Evolutionary conservation across 306 rosid genomes (phyloP).

Genomic region (Alnus rubra): DNA sequence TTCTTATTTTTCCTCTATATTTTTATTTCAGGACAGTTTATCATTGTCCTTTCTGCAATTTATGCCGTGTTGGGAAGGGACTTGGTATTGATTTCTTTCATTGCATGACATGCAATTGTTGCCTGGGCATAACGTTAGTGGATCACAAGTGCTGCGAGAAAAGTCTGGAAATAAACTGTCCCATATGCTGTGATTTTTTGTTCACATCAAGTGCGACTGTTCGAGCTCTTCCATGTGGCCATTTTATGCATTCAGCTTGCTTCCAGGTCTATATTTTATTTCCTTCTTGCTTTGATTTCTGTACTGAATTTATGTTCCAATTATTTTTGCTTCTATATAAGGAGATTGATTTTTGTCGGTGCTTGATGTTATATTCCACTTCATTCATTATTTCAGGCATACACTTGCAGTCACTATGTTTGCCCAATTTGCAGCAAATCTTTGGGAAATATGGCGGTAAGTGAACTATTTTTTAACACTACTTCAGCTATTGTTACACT

Average conservation of each 20-base stretch:
- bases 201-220: slow-evolving; percentile 73
- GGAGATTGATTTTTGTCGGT: background rate
- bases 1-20: background rate
- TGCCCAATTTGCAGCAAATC: slow-evolving; percentile 39
- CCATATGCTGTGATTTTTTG: slow-evolving; percentile 74
- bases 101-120: slow-evolving; percentile 81
- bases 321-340: background rate
- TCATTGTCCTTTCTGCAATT: slow-evolving; percentile 78
- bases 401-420: slow-evolving; percentile 34
- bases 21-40: slow-evolving; percentile 52
- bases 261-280: slow-evolving; percentile 53
- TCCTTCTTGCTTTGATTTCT: slow-evolving; percentile 6
- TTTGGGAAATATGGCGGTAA: slow-evolving; percentile 41
- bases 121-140: slow-evolving; percentile 60
- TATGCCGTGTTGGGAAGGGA: slow-evolving; percentile 73
- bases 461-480: background rate
- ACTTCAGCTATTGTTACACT: background rate
- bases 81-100: slow-evolving; percentile 72
- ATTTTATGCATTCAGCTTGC: slow-evolving; percentile 85
- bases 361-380: slow-evolving; percentile 2
- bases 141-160: slow-evolving; percentile 71
- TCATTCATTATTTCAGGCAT: slow-evolving; percentile 23
- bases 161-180: slow-evolving; percentile 68
- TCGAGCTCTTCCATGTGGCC: slow-evolving; percentile 75
- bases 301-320: slow-evolving; percentile 1